Base-by-base conservation (phyloP, 2,329 filamentous ascomycete genomes). In the Aspergillus fischeri region DNA sequence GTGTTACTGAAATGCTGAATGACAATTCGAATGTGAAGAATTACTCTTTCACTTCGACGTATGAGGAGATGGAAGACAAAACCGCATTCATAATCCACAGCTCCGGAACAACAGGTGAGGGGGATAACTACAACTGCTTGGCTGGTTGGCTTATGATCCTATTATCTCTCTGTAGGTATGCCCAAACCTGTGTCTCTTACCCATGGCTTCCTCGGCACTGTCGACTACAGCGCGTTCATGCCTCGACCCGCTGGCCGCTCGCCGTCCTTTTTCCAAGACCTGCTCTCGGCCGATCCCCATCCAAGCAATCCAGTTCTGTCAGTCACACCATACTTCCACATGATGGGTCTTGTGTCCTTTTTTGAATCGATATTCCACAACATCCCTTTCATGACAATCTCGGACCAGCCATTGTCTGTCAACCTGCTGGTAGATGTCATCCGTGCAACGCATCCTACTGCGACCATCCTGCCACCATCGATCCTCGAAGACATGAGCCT, bases 21-120 rank as follows among this genome's bases (percentile, higher is more conserved):
- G 29, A 59, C 32, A 35, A 17, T 35, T 14, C 11, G 38, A 24
- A 9, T 28, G 54, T 52, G 27, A 28, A 54, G 25, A 52, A 54
- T 21, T 51, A 53, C 10, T 71, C 4, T 35, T 67, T 54, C 53
- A 62, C 7, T 68, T 55, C 41, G 51, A 45, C 2, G 65, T 69
- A 54, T 32, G 55, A 63, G 27, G 65, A 72, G 3, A 60, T 59
- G 6, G 67, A 69, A 55, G 53, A 70, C 51, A 58, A 69, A 3
- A 57, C 56, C 3, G 53, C 57, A 2, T 54, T 68, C 10, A 69
- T 73, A 8, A 69, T 73, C 28, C 73, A 74, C 55, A 75, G 71
- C 20, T 75, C 73, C n/a, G 73, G 73, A 25, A 72, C 71, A 2
- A 74, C 73, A 14, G 72, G 72, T 71, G 10, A 32, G 9, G 29